Percentiles rank a stretch among this genome's conserved stretches.
These are phyloP conservation scores for Ceratobasidium sp. DNA, from an alignment of 1,284 basidiomycete species.

Conservation along the genomic window DNA sequence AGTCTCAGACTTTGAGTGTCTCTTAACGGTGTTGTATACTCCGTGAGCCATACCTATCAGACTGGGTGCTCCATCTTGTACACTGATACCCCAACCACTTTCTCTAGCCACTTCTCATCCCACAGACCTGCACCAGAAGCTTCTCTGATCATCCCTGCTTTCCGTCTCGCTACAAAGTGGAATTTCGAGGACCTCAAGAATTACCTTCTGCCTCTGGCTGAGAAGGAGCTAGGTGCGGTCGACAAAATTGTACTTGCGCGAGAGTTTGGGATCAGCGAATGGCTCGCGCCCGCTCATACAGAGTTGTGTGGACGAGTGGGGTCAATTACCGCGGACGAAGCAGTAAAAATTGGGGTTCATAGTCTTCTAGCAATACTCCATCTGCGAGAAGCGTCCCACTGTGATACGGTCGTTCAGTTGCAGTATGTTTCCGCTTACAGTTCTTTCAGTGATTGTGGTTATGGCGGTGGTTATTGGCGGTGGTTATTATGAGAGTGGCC, in stretches of 20 bases:
- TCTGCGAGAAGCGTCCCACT: constrained; percentile 38
- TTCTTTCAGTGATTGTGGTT: too few relatives aligned
- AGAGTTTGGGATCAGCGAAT: constrained; percentile 28
- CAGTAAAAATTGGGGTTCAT: constrained; percentile 1
- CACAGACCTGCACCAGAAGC: not conserved
- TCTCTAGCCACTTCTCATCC: constrained; percentile 23
- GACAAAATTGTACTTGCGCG: constrained; percentile 47
- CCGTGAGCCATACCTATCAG: not conserved
- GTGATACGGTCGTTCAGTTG: too few relatives aligned
- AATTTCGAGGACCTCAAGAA: not conserved
- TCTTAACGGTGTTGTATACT: constrained; percentile 17
- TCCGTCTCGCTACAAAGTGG: not conserved
- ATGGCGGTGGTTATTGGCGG: too few relatives aligned
- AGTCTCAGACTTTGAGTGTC: not conserved
- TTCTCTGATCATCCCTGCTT: not conserved
- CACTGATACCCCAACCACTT: too few relatives aligned
- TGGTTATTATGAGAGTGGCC: too few relatives aligned
- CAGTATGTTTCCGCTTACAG: too few relatives aligned
- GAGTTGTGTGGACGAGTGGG: constrained; percentile 19
- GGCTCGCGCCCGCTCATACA: constrained; percentile 40
- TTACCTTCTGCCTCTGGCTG: not conserved
- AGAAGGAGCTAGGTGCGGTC: not conserved
- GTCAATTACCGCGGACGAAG: constrained; percentile 32
- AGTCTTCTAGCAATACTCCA: constrained; percentile 6
- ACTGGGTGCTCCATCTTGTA: too few relatives aligned